phyloP scores from a whole-genome alignment of 768 basidiomycete genomes.

The Hortiboletus campestris region DNA sequence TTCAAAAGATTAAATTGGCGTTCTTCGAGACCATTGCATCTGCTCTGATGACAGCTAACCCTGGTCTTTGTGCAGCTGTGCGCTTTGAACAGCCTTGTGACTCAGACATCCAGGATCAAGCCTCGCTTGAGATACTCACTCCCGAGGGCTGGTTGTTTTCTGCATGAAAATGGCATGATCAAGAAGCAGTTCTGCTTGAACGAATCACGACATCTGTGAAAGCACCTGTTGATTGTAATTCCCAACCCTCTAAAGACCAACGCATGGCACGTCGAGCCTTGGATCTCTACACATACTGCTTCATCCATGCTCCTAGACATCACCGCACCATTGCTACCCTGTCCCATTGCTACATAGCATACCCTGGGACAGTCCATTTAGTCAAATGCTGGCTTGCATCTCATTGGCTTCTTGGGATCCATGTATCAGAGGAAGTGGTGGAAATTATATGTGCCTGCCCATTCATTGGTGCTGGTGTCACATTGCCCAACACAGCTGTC shows the following conservation, averaged over 20 bases:
- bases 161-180: slow-evolving; percentile 81
- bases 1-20: slow-evolving; percentile 92
- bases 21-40: slow-evolving; percentile 81
- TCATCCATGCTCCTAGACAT: slow-evolving; percentile 78
- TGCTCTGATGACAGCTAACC: slow-evolving; percentile 51
- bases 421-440: slow-evolving; percentile 74
- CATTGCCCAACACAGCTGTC: slow-evolving; percentile 35
- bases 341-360: slow-evolving; percentile 76
- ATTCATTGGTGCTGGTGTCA: slow-evolving; percentile 55
- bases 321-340: slow-evolving; percentile 80
- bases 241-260: slow-evolving; percentile 38
- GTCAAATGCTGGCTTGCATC: slow-evolving; percentile 91
- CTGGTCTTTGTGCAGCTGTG: slow-evolving; percentile 55
- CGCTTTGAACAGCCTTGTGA: slow-evolving; percentile 51
- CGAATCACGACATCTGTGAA: slow-evolving; percentile 52
- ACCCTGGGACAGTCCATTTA: slow-evolving; percentile 80
- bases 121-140: slow-evolving; percentile 73
- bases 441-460: slow-evolving; percentile 82
- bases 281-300: slow-evolving; percentile 63
- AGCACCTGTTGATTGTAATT: background rate
- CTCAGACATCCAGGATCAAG: slow-evolving; percentile 65
- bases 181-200: slow-evolving; percentile 78
- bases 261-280: slow-evolving; percentile 56
- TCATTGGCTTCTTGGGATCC: slow-evolving; percentile 79
- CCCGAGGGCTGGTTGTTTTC: slow-evolving; percentile 86